Evolutionary conservation across 148 eudicot genomes (phyloP).

Genomic region (Nyssa sinensis): DNA sequence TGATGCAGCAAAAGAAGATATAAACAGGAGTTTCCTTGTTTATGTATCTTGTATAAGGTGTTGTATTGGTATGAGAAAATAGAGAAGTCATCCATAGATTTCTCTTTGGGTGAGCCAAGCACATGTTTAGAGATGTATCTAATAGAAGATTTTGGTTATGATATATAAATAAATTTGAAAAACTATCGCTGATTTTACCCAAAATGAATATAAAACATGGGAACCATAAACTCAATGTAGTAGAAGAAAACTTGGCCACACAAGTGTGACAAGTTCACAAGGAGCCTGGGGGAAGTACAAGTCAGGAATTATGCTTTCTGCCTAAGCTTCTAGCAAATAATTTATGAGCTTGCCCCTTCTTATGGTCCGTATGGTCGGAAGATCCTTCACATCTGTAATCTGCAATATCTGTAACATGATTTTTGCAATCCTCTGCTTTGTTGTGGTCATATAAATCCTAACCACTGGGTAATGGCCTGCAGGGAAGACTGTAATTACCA

Average conservation of each 20-base stretch:
- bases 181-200: background rate
- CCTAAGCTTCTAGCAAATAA: background rate
- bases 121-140: background rate
- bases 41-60: background rate
- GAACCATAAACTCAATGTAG: background rate
- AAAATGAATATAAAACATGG: background rate
- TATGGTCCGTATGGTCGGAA: background rate
- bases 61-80: background rate
- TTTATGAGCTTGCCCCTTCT: background rate
- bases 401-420: background rate
- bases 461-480: slow-evolving; percentile 24
- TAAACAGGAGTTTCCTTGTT: background rate
- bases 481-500: slow-evolving; percentile 98
- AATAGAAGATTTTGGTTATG: background rate
- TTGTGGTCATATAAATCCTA: background rate
- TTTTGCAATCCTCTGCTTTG: background rate
- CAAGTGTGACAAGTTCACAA: background rate
- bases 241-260: background rate
- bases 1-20: background rate
- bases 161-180: too few species aligned
- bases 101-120: background rate
- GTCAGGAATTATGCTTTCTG: background rate
- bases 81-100: background rate
- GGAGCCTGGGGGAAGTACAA: background rate
- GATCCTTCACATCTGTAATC: background rate